phyloP scores from a whole-genome alignment of 768 basidiomycete genomes.

The Tephrocybe sp. region DNA sequence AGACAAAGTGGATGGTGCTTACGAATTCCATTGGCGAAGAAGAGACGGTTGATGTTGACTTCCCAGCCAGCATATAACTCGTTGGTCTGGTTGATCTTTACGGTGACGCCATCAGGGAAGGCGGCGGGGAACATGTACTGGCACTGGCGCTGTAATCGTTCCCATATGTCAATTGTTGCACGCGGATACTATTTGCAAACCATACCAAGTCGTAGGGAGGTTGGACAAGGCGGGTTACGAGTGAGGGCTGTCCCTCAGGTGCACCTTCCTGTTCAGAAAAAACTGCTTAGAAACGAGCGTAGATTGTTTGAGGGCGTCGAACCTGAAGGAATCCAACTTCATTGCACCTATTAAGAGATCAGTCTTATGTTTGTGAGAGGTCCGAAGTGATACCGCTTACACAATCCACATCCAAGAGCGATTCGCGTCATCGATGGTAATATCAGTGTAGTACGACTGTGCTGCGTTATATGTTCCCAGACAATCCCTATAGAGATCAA shows the following conservation, averaged over 20 bases:
- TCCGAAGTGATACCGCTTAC: slow-evolving; percentile 27
- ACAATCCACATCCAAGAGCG: slow-evolving; percentile 76
- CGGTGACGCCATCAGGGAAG: slow-evolving; percentile 44
- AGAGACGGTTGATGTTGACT: slow-evolving; percentile 51
- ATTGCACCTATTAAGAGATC: slow-evolving; percentile 47
- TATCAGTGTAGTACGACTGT: slow-evolving; percentile 49
- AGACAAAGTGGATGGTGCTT: slow-evolving; percentile 21
- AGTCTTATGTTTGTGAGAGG: background rate
- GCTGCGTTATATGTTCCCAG: slow-evolving; percentile 39
- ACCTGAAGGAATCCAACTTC: slow-evolving; percentile 63
- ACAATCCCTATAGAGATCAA: slow-evolving; percentile 27
- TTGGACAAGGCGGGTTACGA: slow-evolving; percentile 56
- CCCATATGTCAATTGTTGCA: background rate
- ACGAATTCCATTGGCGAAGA: slow-evolving; percentile 72
- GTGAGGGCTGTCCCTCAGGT: slow-evolving; percentile 32
- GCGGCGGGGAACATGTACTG: slow-evolving; percentile 60
- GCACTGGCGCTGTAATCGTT: slow-evolving; percentile 54
- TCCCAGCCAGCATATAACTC: slow-evolving; percentile 58
- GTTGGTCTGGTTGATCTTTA: slow-evolving; percentile 44
- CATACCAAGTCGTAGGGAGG: slow-evolving; percentile 51
- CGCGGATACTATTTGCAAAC: slow-evolving; percentile 10
- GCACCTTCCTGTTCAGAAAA: slow-evolving; percentile 35
- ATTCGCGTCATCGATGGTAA: slow-evolving; percentile 45
- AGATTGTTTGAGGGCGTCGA: background rate
- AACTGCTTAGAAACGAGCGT: background rate